Conservation (phyloP, 352 stramenopile genomes). For the Phytophthora brassicae region DNA sequence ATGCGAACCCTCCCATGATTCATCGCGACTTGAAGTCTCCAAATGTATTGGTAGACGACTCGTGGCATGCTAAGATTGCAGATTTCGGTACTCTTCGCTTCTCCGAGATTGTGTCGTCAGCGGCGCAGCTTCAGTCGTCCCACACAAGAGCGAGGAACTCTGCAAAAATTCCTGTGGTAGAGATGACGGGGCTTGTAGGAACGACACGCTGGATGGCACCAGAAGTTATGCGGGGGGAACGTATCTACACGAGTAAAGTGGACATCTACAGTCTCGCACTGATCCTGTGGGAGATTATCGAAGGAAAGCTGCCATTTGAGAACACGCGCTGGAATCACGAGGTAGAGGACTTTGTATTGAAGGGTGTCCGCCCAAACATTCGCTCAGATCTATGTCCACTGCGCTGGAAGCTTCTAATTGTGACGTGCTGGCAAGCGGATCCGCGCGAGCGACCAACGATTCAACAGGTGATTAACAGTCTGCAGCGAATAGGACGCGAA, state of each 20-base stretch:
- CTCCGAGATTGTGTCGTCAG: constrained; percentile 81
- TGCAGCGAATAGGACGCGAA: constrained; percentile 80
- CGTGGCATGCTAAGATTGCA: constrained; percentile 90
- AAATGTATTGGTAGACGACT: constrained; percentile 89
- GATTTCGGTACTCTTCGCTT: constrained; percentile 89
- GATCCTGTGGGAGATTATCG: constrained; percentile 88
- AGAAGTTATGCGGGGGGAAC: constrained; percentile 86
- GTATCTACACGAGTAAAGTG: constrained; percentile 87
- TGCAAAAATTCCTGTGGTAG: constrained; percentile 42
- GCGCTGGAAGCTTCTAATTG: constrained; percentile 78
- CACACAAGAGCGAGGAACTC: constrained; percentile 25
- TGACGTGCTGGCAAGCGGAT: constrained; percentile 85
- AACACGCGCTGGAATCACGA: constrained; percentile 85
- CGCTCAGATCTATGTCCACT: constrained; percentile 66
- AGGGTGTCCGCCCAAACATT: constrained; percentile 68
- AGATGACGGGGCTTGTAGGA: constrained; percentile 87
- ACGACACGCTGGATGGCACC: constrained; percentile 90
- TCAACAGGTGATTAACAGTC: constrained; percentile 79
- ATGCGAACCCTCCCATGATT: constrained; percentile 88
- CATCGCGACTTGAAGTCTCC: constrained; percentile 91
- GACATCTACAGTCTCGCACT: constrained; percentile 90
- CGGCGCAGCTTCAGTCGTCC: constrained; percentile 47
- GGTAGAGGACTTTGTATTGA: constrained; percentile 82
- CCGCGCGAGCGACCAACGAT: constrained; percentile 83
- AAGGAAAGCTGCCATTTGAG: constrained; percentile 81